Conservation (phyloP, 2,329 filamentous ascomycete genomes). For the Remersonia thermophila region DNA sequence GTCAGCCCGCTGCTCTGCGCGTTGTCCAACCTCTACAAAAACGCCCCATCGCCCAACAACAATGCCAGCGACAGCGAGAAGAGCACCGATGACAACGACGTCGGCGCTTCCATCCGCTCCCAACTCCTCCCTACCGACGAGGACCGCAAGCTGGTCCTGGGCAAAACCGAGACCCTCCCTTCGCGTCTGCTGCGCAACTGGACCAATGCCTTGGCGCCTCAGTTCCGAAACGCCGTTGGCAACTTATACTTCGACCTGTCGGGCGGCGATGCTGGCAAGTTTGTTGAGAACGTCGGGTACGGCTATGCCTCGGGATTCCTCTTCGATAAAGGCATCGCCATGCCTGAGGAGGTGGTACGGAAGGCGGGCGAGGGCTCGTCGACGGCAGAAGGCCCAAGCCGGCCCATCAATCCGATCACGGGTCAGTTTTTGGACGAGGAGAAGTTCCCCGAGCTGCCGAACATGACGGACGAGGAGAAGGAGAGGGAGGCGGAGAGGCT, state of each 20-base stretch:
- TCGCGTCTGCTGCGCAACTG: constrained; percentile 68
- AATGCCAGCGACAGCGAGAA: background rate
- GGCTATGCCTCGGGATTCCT: constrained; percentile 87
- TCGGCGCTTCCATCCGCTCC: constrained; percentile 50
- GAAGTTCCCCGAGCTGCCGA: constrained; percentile 42
- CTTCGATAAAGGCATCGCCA: constrained; percentile 67
- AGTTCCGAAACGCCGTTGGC: constrained; percentile 62
- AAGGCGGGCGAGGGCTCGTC: constrained; percentile 13
- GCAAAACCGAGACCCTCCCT: constrained; percentile 60
- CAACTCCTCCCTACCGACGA: constrained; percentile 62
- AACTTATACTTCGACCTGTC: constrained; percentile 80
- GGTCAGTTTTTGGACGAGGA: constrained; percentile 68
- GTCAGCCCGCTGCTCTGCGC: constrained; percentile 64
- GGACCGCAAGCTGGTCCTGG: constrained; percentile 67
- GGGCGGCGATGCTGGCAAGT: constrained; percentile 62
- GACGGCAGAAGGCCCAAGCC: constrained; percentile 9
- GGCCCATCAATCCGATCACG: constrained; percentile 68
- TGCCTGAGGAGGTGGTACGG: constrained; percentile 47
- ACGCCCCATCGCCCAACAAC: constrained; percentile 42
- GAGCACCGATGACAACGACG: constrained; percentile 13
- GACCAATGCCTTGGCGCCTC: constrained; percentile 58
- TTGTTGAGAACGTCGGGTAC: constrained; percentile 88
- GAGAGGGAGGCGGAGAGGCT: constrained; percentile 80
- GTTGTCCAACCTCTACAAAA: constrained; percentile 57
- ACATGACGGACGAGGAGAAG: constrained; percentile 87